A percentile compares a stretch with the other conserved stretches of the same genome.
phyloP scores from a whole-genome alignment of 75 land plant species.

The Larix kaempferi region DNA sequence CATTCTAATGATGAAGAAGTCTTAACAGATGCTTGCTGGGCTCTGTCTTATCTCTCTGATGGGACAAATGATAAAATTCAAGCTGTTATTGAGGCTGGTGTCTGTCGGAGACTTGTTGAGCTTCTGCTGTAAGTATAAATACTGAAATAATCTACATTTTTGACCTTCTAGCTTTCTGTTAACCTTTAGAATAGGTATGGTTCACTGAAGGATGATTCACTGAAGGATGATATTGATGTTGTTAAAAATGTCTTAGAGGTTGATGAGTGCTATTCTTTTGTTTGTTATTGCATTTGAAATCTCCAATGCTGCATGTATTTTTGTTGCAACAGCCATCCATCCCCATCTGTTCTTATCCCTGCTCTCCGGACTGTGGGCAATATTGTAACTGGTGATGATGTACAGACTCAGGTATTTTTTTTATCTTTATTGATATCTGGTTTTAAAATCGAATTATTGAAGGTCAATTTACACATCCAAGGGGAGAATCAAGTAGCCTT shows the following conservation, averaged over 20 bases:
- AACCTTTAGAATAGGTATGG: too few species aligned
- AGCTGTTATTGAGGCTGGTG: conserved; percentile 72
- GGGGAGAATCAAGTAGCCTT: too few species aligned
- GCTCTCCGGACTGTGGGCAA: conserved; percentile 71
- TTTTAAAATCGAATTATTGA: too few species aligned
- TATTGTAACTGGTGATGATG: conserved; percentile 75
- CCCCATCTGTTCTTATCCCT: conserved; percentile 56
- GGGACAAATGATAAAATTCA: conserved; percentile 77
- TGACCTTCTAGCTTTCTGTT: too few species aligned
- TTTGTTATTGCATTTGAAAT: too few species aligned
- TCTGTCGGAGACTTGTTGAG: conserved; percentile 63
- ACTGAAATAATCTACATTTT: too few species aligned
- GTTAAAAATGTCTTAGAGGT: too few species aligned
- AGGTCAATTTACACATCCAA: too few species aligned
- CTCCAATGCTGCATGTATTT: background rate
- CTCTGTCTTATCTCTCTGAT: conserved; percentile 75
- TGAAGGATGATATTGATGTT: too few species aligned
- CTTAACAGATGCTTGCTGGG: conserved; percentile 52
- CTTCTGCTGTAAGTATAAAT: conserved; percentile 13
- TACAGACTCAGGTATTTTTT: conserved; percentile 54
- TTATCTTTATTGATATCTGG: too few species aligned
- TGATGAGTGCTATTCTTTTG: too few species aligned
- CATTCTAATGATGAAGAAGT: conserved; percentile 72
- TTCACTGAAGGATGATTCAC: too few species aligned
- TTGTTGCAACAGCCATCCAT: conserved; percentile 40